Percentiles rank a stretch among this genome's conserved stretches.
Evolutionary conservation across 345 rosid species (phyloP).

Genomic region (Euphorbia lathyris): DNA sequence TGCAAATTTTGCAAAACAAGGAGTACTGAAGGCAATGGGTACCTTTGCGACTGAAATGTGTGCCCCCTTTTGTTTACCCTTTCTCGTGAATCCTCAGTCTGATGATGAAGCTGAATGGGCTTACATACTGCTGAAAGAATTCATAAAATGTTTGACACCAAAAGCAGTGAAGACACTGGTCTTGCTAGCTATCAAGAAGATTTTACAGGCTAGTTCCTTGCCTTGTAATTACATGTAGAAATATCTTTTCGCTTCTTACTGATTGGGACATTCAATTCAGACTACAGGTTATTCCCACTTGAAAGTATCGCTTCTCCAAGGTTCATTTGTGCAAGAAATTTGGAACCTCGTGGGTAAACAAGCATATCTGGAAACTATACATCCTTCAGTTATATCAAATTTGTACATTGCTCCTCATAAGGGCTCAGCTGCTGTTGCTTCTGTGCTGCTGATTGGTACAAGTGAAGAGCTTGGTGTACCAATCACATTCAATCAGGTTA

Average conservation of each 20-base stretch:
- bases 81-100: conserved; percentile 49
- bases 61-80: conserved; percentile 70
- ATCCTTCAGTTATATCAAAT: conserved; percentile 78
- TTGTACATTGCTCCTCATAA: conserved; percentile 66
- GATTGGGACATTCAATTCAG: conserved; percentile 47
- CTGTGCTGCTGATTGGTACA: conserved; percentile 83
- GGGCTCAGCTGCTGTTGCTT: conserved; percentile 83
- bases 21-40: conserved; percentile 84
- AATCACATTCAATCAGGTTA: conserved; percentile 83
- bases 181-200: conserved; percentile 81
- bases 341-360: conserved; percentile 80
- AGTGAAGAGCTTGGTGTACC: conserved; percentile 95
- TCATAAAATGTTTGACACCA: conserved; percentile 65
- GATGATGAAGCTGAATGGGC: conserved; percentile 82
- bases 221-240: conserved; percentile 19
- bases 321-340: conserved; percentile 75
- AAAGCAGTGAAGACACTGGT: conserved; percentile 60
- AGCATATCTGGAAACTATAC: conserved; percentile 68
- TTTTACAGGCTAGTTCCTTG: conserved; percentile 67
- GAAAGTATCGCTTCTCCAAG: conserved; percentile 92
- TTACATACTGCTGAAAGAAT: conserved; percentile 66
- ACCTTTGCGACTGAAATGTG: conserved; percentile 81
- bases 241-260: conserved; percentile 20
- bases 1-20: conserved; percentile 80
- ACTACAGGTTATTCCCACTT: conserved; percentile 84